Base-by-base conservation (phyloP, 306 rosid genomes). In the Senna tora region DNA sequence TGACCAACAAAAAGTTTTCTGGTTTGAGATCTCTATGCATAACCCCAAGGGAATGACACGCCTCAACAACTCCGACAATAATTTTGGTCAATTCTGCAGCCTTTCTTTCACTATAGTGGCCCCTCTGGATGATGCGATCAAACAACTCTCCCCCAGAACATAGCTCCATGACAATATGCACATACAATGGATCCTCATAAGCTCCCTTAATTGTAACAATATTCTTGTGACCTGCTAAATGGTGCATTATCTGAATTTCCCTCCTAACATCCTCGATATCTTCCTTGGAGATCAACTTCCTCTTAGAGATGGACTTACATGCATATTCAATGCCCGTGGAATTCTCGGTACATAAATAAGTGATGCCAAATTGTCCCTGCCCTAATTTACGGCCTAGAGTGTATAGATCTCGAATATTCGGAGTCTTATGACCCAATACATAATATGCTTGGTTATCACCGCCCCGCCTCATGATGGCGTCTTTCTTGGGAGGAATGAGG, bases 201-300 rank as follows among this genome's bases (percentile, higher is more conserved):
- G 98, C 98, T 71, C 98, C 98, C 69, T 88, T 92, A 54, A 92
- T 92, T 75, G 98, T 87, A 76, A 92, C 98, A 52, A 92, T 89
- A 80, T 90, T 89, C 76, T 80, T 90, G 80, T 92, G 98, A 80
- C 98, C 98, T 4, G 98, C 87, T 79, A 92, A 88, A 80, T 92
- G 98, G 78, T 92, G 98, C 98, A 92, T 89, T 74, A 92, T 92
- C 89, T 92, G 98, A 84, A 92, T 92, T 74, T 92, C 98, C 81
- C 98, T 83, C 76, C 98, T 77, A 25, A 92, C 98, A 56, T 92
- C 98, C 58, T 92, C 96, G 1, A 92, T 85, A 33, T 92, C 98
- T 79, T 92, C 98, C 77, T 72, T 86, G 75, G 98, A 92, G 72
- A 92, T 92, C 84, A 92, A 78, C 85, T 90, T 92, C 81, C 96